Percentiles rank a stretch among this genome's conserved stretches.
Evolutionary conservation across 768 basidiomycete species (phyloP).

Genomic region (Rhizopogon vinicolor): DNA sequence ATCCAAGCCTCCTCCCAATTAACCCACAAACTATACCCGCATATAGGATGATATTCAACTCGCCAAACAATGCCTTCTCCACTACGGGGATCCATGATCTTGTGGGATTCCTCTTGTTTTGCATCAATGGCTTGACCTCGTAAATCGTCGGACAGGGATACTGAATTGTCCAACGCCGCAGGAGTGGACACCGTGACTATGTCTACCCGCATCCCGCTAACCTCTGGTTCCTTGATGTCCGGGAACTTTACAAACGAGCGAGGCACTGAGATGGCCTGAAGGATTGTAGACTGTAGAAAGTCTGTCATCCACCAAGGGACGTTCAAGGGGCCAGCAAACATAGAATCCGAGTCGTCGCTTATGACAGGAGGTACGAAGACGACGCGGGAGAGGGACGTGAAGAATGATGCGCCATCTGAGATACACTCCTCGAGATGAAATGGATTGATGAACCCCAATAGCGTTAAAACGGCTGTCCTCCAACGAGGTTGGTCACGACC

Average conservation of each 20-base stretch:
- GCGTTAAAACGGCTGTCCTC: too few relatives aligned
- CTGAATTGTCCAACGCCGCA: background rate
- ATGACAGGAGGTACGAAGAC: conserved; percentile 15
- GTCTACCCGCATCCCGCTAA: background rate
- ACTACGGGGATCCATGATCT: background rate
- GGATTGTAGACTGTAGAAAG: conserved; percentile 30
- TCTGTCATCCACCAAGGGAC: background rate
- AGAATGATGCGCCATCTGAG: conserved; percentile 26
- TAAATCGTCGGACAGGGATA: too few relatives aligned
- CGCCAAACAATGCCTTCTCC: too few relatives aligned
- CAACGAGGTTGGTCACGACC: too few relatives aligned
- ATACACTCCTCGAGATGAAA: conserved; percentile 32
- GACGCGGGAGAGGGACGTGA: conserved; percentile 33
- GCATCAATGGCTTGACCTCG: too few relatives aligned
- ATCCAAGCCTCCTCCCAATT: too few relatives aligned
- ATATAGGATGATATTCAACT: too few relatives aligned
- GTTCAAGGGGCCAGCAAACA: background rate
- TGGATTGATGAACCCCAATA: background rate
- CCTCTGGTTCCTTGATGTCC: too few relatives aligned
- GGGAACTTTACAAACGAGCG: too few relatives aligned
- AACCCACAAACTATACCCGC: too few relatives aligned
- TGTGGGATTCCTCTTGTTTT: background rate
- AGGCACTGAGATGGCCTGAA: conserved; percentile 6
- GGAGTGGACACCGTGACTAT: background rate
- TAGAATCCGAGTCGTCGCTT: background rate